A percentile compares a stretch with the other conserved stretches of the same genome.
Conservation (phyloP, 202 grass and related monocot genomes). For the Carex arenaria region DNA sequence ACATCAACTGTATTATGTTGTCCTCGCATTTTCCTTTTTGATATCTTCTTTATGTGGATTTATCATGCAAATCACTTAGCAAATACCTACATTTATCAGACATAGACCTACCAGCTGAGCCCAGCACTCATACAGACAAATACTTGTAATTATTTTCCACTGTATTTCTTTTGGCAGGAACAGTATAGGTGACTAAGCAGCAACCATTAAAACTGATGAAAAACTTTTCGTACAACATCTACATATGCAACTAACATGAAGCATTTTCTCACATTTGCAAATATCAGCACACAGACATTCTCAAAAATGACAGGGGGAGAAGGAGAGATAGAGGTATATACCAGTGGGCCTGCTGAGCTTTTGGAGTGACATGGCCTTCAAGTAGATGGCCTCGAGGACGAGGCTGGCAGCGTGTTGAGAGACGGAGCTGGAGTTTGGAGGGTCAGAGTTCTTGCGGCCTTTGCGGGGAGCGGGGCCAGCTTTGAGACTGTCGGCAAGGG, state of each 20-base stretch:
- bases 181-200: no score
- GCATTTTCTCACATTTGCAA: no score
- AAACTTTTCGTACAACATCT: no score
- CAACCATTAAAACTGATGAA: no score
- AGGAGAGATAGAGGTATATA: conserved; percentile 32
- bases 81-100: not conserved
- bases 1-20: not conserved
- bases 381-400: conserved; percentile 95
- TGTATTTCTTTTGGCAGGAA: not conserved
- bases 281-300: no score
- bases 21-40: not conserved
- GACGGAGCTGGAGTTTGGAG: conserved; percentile 40
- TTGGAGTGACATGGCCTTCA: conserved; percentile 91
- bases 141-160: not conserved
- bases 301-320: not conserved
- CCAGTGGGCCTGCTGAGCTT: conserved; percentile 74
- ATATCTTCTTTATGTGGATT: not conserved
- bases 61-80: not conserved
- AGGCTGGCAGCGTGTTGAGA: conserved; percentile 91
- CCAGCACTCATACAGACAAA: no score
- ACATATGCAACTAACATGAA: no score
- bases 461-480: conserved; percentile 19
- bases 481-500: conserved; percentile 45
- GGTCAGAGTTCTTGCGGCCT: conserved; percentile 45
- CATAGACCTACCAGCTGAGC: no score